Evolutionary conservation across 139 green algal species (phyloP), one percentile per base, ranked within the genome.

Genomic region (Chlamydomonas schloesseri): DNA sequence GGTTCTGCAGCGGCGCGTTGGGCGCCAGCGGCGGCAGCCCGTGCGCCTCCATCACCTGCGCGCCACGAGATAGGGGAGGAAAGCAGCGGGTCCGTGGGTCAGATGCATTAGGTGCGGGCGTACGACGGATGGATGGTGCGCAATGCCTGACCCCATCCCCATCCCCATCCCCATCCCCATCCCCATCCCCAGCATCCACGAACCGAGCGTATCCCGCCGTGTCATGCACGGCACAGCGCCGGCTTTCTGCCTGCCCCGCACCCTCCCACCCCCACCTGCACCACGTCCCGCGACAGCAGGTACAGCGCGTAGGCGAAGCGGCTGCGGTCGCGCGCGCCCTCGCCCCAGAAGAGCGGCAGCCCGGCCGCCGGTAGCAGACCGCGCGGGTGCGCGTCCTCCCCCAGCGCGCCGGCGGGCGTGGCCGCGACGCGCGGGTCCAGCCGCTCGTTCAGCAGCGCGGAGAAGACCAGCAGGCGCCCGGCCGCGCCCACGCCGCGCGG

Each of bases 251-350:
- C n/a, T n/a, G n/a, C 42, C 42, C 5, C 42, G 6, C 42, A 50
- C 42, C 42, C 42, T 13, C 5, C 42, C 42, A 50, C 42, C 42
- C 42, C 42, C 82, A 96, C 76, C 89, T 97, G 94, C 83, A 94
- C 93, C 29, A 96, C 73, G 73, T 97, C 89, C 85, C 96, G 96
- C 74, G 94, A 93, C n/a, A 97, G 87, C 75, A 97, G 65, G 74
- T 94, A 95, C 31, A 97, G 81, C 6, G 84, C 94, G 70, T 95
- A 93, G 15, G 93, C 94, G 86, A 97, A 97, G 24, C 93, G 86
- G 0, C 90, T 90, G 34, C 94, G 85, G 53, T 97, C 94, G 13
- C 89, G 90, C 6, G 78, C 87, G 28, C 91, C 81, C 8, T 86
- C 87, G 24, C 91, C 81, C 62, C 90, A 95, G 60, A 94, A 93